Evolutionary conservation across 2,329 filamentous ascomycete genomes (phyloP), one percentile per base, ranked within the genome.

Genomic region (Chaetomiaceae sp.): DNA sequence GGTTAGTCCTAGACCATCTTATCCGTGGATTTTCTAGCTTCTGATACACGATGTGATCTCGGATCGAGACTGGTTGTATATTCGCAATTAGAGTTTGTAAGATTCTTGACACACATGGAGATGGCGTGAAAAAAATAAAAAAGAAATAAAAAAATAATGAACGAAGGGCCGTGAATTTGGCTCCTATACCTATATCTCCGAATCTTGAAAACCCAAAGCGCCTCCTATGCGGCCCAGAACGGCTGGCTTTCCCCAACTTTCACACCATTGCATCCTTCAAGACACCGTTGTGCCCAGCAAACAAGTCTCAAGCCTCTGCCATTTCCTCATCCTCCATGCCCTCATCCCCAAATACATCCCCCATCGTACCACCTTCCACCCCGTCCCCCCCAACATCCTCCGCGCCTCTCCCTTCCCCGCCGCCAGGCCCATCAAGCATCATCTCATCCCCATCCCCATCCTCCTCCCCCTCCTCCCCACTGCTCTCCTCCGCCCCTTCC

Each of bases 311-410:
- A 58, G 67, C 64, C 60, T 68, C 66, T 42, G 64, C 65, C 66
- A 69, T 69, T 48, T 69, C 68, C 51, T 69, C 67, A 51, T 69
- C 67, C 44, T 64, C 62, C 37, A 57, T n/a, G 18, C 53, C 54
- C 41, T 69, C 66, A 51, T 69, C 66, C 21, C 64, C 69, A 61
- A 70, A 71, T 2, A 70, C 59, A 43, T 78, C 77, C 21, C 75
- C 79, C 73, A 81, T 78, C 5, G 67, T 69, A 10, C 68, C 68
- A 46, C 82, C 81, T 64, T 82, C 75, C 58, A 80, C 77, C 44
- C 73, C 75, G 61, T 80, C 76, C 37, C 74, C 74, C 2, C 73
- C 78, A 53, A 81, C 72, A 60, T 82, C 80, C 47, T 79, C 79
- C 1, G 71, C 74, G 13, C 71, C 72, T 9, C 65, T 58, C 16